phyloP scores from a whole-genome alignment of 768 basidiomycete genomes.

The Auriscalpium vulgare region DNA sequence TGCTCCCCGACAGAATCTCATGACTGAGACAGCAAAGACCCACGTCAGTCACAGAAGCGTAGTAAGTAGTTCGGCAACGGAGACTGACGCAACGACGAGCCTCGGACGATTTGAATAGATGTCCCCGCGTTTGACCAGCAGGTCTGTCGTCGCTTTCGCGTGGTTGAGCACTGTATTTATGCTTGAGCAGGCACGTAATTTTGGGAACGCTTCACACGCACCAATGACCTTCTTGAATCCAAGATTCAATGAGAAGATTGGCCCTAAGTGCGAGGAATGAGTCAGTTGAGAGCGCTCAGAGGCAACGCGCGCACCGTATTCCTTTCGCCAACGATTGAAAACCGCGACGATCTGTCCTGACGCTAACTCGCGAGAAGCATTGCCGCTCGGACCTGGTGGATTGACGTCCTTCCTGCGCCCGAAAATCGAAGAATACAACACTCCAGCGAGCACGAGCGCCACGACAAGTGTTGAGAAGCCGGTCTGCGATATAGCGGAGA shows the following conservation, averaged over 20 bases:
- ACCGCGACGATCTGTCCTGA: background rate
- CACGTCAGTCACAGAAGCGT: background rate
- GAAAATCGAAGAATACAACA: background rate
- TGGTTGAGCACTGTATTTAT: constrained; percentile 1
- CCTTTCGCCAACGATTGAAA: constrained; percentile 1
- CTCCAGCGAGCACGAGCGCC: background rate
- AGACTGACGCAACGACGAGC: constrained; percentile 6
- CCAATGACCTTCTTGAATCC: constrained; percentile 4
- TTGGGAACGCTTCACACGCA: background rate
- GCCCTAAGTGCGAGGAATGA: background rate
- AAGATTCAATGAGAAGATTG: constrained; percentile 8
- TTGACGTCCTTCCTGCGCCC: background rate
- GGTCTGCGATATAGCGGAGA: no score
- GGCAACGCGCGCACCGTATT: background rate
- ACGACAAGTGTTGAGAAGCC: background rate
- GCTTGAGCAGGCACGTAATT: background rate
- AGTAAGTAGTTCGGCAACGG: background rate
- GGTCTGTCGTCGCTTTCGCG: constrained; percentile 1
- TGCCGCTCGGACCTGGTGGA: constrained; percentile 5
- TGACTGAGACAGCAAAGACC: background rate
- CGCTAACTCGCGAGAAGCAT: constrained; percentile 3
- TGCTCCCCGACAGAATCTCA: constrained; percentile 8
- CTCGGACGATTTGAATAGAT: constrained; percentile 12
- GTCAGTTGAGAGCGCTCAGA: background rate
- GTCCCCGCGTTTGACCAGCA: constrained; percentile 10